A percentile compares a stretch with the other conserved stretches of the same genome.
Evolutionary conservation across 2,329 filamentous ascomycete species (phyloP).

Genomic region (Xylaria sp.): DNA sequence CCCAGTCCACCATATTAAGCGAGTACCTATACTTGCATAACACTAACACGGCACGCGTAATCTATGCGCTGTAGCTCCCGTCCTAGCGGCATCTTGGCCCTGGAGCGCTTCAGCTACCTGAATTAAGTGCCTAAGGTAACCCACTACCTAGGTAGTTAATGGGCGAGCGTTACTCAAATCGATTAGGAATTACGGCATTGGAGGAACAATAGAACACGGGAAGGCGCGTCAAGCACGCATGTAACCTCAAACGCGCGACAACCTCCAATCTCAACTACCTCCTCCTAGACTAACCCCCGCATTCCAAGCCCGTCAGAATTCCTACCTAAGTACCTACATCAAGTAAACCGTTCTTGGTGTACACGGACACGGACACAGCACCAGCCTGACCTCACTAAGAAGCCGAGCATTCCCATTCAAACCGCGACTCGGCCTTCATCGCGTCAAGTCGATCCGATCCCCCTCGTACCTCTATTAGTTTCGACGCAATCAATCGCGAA

Average conservation of each 20-base stretch:
- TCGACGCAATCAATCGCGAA: conserved; percentile 4
- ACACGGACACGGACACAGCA: background rate
- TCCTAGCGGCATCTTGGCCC: no score
- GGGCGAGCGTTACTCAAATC: background rate
- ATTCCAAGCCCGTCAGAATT: background rate
- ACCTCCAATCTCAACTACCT: background rate
- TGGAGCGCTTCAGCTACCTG: no score
- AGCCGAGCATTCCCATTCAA: no score
- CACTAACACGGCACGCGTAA: background rate
- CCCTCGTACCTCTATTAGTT: background rate
- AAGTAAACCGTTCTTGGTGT: background rate
- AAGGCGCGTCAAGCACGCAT: background rate
- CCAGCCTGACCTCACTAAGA: background rate
- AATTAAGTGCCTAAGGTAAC: no score
- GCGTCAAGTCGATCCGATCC: no score
- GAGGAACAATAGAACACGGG: background rate
- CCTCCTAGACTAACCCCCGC: background rate
- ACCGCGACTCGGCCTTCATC: no score
- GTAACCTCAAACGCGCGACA: background rate
- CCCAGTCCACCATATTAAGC: no score
- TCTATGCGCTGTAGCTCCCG: background rate
- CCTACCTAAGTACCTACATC: background rate
- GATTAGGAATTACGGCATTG: background rate
- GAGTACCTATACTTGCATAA: background rate
- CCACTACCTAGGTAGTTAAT: no score